These are phyloP conservation scores for Macrophomina tecta DNA, from an alignment of 2,329 filamentous ascomycete genomes.

Conservation along the genomic window DNA sequence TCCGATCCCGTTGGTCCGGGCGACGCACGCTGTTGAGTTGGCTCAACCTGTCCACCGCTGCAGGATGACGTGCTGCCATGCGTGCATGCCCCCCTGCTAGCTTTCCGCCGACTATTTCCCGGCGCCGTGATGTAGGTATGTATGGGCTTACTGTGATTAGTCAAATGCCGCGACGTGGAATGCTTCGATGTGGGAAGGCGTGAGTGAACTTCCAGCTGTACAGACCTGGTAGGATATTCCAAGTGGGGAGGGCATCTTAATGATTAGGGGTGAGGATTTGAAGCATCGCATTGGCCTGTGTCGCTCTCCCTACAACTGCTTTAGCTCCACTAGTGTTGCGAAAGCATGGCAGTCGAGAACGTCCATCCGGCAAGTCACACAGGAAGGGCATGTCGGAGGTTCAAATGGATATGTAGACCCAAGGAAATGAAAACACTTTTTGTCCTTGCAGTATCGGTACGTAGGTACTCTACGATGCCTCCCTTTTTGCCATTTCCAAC, in stretches of 20 bases:
- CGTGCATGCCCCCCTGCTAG: no score
- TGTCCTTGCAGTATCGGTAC: neutral
- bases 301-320: no score
- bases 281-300: no score
- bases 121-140: neutral
- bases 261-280: no score
- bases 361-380: no score
- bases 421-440: slow-evolving; percentile 3
- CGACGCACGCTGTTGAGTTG: neutral
- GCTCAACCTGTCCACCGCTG: neutral
- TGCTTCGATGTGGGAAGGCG: no score
- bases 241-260: no score
- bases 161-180: neutral
- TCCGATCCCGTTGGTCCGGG: slow-evolving; percentile 3
- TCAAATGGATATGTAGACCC: neutral
- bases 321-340: no score
- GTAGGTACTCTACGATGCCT: neutral
- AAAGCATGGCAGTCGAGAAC: no score
- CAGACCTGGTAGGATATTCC: no score
- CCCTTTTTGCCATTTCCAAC: neutral
- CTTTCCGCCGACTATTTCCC: neutral
- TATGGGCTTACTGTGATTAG: neutral
- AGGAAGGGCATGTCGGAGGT: no score
- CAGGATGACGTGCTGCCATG: neutral
- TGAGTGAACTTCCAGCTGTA: no score